Evolutionary conservation across 768 basidiomycete genomes (phyloP).

Genomic region (Gautieria morchelliformis): DNA sequence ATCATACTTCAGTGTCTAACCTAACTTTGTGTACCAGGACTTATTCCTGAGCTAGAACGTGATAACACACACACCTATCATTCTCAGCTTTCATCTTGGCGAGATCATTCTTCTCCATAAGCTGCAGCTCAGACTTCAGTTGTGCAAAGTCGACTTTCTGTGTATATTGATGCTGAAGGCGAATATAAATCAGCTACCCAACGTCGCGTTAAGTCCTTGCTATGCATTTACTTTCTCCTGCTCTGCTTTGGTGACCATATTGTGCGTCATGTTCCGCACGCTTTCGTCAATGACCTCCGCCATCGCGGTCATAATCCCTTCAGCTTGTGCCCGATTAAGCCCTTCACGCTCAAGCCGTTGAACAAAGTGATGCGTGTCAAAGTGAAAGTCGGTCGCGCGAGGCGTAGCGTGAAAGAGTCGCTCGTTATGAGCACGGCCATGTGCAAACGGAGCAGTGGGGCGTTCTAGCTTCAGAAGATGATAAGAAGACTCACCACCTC

Average conservation of each 20-base stretch:
- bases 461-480: background rate
- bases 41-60: background rate
- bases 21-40: too few species aligned
- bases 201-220: background rate
- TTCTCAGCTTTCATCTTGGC: conserved; percentile 94
- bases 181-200: background rate
- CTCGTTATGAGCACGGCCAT: background rate
- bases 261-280: conserved; percentile 88
- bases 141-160: conserved; percentile 97
- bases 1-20: background rate
- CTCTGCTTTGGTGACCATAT: conserved; percentile 92
- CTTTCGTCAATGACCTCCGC: conserved; percentile 97
- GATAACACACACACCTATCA: conserved; percentile 46
- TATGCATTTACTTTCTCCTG: conserved; percentile 75
- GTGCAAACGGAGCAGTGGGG: background rate
- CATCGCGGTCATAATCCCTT: conserved; percentile 96
- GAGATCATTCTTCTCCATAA: conserved; percentile 95
- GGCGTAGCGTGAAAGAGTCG: conserved; percentile 22
- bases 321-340: conserved; percentile 81
- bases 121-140: conserved; percentile 90
- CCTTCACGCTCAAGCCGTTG: conserved; percentile 85
- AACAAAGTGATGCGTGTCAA: conserved; percentile 94
- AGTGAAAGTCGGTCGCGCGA: conserved; percentile 52
- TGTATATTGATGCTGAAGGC: conserved; percentile 71
- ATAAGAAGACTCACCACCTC: background rate